Evolutionary conservation across 371 early-diverging fungal species (phyloP), one percentile per base, ranked within the genome.

Genomic region (Mucor velutinosus): DNA sequence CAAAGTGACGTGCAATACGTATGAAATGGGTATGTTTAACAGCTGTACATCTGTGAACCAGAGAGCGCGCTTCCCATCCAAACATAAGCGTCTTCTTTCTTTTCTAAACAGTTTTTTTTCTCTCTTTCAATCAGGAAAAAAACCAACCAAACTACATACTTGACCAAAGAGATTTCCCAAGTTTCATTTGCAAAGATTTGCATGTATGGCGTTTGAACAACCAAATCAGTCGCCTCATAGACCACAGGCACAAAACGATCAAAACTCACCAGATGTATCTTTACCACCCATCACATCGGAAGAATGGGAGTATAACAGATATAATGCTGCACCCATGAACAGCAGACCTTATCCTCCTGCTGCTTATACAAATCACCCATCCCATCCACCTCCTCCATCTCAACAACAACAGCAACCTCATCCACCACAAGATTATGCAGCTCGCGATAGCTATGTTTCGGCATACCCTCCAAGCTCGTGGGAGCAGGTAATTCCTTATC

Each of bases 121-220:
- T 17, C 39, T 41, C 17, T 39, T 55, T 21, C 45, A 45, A 45
- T 14, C 11, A 45, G 12, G 5, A 45, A 21, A 43, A 60, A 45
- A n/a, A n/a, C n/a, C 1, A 3, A 25, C 25, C n/a, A 47, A 39
- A 39, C 45, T 7, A 19, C 2, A 17, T 45, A 45, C 17, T 33
- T 33, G 30, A 37, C 33, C 4, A 19, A 45, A 45, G 45, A 45
- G 45, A 27, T 21, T 53, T 27, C 12, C 53, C 53, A 25, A 47
- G 53, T 25, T 60, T 60, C 10, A 60, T 39, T 19, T 17, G 27
- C 29, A 60, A 43, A 32, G 32, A 43, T 27, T 62, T 67, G 25
- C 58, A 66, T 75, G 72, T 64, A 77, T 77, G 78, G 65, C 75
- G 62, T 75, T 77, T 71, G 78, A 78, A 71, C 78, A 71, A 57